A percentile compares a stretch with the other conserved stretches of the same genome.
Evolutionary conservation across 2,329 filamentous ascomycete species (phyloP).

Genomic region (Zasmidium cellare): DNA sequence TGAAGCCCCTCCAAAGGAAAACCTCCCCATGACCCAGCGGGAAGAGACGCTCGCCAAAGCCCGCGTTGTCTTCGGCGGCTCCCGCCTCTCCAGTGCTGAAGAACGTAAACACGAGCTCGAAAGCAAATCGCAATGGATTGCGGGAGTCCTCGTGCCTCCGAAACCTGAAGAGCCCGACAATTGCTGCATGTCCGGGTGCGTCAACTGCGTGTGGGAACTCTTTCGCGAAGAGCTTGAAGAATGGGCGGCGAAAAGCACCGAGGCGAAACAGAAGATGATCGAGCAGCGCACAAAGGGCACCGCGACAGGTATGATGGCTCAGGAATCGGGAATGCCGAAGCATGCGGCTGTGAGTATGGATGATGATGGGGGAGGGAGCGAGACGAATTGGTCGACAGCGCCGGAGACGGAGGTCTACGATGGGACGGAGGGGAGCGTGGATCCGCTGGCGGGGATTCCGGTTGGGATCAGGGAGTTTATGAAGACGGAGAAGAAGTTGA

Average conservation of each 20-base stretch:
- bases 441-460: constrained; percentile 77
- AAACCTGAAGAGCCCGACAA: constrained; percentile 89
- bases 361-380: constrained; percentile 75
- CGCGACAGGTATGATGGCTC: constrained; percentile 36
- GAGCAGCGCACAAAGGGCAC: constrained; percentile 30
- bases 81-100: constrained; percentile 70
- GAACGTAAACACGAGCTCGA: constrained; percentile 65
- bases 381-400: constrained; percentile 61
- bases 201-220: constrained; percentile 94
- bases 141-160: constrained; percentile 80
- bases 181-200: constrained; percentile 98
- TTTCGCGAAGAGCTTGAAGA: constrained; percentile 91
- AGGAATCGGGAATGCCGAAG: constrained; percentile 43
- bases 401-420: constrained; percentile 7
- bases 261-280: constrained; percentile 59
- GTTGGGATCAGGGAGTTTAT: constrained; percentile 96
- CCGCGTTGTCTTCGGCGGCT: constrained; percentile 79
- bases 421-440: constrained; percentile 44
- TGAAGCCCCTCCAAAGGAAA: constrained; percentile 25
- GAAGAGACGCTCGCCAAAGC: constrained; percentile 59
- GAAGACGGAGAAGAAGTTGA: constrained; percentile 90
- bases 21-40: constrained; percentile 48
- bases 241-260: constrained; percentile 67
- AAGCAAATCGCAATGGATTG: constrained; percentile 64
- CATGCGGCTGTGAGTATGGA: constrained; percentile 66